Conservation (phyloP, 164 flowering plant species). For the Tetrastigma voinierianum region DNA sequence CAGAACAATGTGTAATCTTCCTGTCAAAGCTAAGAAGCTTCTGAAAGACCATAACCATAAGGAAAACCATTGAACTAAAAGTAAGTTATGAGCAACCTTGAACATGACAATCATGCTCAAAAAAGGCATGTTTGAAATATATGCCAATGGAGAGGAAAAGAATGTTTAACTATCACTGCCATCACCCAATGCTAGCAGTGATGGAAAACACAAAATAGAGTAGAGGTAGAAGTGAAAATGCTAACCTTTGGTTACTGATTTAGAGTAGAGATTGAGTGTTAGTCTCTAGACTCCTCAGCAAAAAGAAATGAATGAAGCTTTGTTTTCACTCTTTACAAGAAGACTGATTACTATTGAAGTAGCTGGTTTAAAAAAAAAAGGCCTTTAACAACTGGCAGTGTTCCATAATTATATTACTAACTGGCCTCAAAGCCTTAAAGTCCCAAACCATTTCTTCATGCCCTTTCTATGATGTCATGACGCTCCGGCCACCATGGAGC, state of each 20-base stretch:
- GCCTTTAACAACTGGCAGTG: neutral
- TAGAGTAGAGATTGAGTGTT: neutral
- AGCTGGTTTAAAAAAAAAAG: neutral
- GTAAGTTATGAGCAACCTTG: neutral
- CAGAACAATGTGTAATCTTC: too few species aligned
- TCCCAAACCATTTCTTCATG: conserved; percentile 5
- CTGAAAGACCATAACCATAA: too few species aligned
- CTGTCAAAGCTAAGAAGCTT: too few species aligned
- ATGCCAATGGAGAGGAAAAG: neutral
- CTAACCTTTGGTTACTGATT: neutral
- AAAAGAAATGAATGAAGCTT: neutral
- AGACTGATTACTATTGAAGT: neutral
- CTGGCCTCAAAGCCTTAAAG: neutral
- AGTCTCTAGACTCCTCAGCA: neutral
- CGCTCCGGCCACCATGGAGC: neutral
- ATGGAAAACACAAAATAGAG: too few species aligned
- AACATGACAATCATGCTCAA: neutral
- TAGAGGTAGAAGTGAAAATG: too few species aligned
- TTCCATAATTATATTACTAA: neutral
- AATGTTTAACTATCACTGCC: neutral
- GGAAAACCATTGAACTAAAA: too few species aligned
- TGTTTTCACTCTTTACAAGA: neutral
- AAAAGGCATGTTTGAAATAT: neutral
- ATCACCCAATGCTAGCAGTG: too few species aligned
- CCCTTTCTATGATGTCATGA: conserved; percentile 6